Percentiles rank a stretch among this genome's conserved stretches.
Evolutionary conservation across 164 flowering plant genomes (phyloP).

Genomic region (Platanus orientalis): DNA sequence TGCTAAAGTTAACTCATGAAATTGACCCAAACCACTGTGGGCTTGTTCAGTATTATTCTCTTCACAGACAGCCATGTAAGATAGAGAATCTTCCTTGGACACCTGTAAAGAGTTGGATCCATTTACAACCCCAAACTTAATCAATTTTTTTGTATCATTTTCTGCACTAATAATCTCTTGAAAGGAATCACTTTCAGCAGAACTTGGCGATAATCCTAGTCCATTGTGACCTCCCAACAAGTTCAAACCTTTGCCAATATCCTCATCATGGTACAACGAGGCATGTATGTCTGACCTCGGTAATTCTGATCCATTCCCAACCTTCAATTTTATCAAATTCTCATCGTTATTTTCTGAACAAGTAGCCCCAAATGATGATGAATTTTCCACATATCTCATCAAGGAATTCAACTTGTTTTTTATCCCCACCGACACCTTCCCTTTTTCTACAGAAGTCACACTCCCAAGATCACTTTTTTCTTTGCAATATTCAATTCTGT

Average conservation of each 20-base stretch:
- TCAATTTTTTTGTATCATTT: neutral
- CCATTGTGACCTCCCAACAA: slow-evolving; percentile 3
- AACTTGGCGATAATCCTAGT: neutral
- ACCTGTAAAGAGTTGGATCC: neutral
- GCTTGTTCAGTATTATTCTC: slow-evolving; percentile 1
- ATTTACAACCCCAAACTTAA: neutral
- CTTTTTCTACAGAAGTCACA: neutral
- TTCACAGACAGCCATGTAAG: neutral
- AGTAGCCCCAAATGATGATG: neutral
- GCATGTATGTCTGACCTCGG: neutral
- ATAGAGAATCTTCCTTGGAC: slow-evolving; percentile 8
- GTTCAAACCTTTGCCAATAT: neutral
- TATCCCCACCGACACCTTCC: slow-evolving; percentile 1
- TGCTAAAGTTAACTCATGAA: slow-evolving; percentile 8
- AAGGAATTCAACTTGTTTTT: slow-evolving; percentile 1
- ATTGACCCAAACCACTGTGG: neutral
- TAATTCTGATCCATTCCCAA: neutral
- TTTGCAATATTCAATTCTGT: slow-evolving; percentile 3
- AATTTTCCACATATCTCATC: neutral
- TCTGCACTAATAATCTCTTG: neutral
- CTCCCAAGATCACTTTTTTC: slow-evolving; percentile 5
- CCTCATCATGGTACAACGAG: slow-evolving; percentile 3
- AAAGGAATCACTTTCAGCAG: slow-evolving; percentile 1
- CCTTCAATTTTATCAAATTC: neutral
- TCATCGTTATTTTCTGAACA: slow-evolving; percentile 7